Evolutionary conservation across 2,329 filamentous ascomycete genomes (phyloP).

Genomic region (Colletotrichum cuscutae): DNA sequence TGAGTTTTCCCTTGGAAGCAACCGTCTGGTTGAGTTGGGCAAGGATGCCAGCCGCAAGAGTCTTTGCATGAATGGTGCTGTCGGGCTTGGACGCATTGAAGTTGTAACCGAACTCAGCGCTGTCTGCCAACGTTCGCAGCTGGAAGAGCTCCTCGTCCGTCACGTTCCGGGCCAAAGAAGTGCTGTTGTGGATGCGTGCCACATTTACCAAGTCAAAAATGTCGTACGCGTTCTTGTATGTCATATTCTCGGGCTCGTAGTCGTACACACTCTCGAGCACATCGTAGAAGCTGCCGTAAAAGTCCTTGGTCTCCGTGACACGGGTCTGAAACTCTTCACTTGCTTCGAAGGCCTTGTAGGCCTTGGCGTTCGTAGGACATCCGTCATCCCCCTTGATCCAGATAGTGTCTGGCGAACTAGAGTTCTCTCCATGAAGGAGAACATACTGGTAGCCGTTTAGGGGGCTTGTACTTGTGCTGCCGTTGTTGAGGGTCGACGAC

Average conservation of each 20-base stretch:
- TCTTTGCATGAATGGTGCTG: conserved; percentile 45
- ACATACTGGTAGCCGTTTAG: conserved; percentile 47
- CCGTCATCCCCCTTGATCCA: conserved; percentile 50
- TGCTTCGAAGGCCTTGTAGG: conserved; percentile 42
- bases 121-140: conserved; percentile 46
- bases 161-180: conserved; percentile 43
- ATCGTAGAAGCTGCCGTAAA: conserved; percentile 45
- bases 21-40: conserved; percentile 46
- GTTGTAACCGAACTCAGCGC: conserved; percentile 45
- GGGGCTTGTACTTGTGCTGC: conserved; percentile 17
- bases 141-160: conserved; percentile 46
- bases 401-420: conserved; percentile 46
- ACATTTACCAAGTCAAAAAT: conserved; percentile 50
- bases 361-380: conserved; percentile 42
- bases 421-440: conserved; percentile 42
- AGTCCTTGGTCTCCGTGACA: conserved; percentile 41
- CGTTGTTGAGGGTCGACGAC: conserved; percentile 40
- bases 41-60: conserved; percentile 44
- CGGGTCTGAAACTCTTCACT: conserved; percentile 42
- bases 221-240: conserved; percentile 47
- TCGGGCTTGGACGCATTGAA: conserved; percentile 43
- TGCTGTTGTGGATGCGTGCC: conserved; percentile 45
- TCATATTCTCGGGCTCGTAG: conserved; percentile 43
- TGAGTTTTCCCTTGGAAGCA: conserved; percentile 42
- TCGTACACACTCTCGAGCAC: conserved; percentile 44